phyloP scores from a whole-genome alignment of 2,329 filamentous ascomycete species.

The Penicillium brevicompactum region DNA sequence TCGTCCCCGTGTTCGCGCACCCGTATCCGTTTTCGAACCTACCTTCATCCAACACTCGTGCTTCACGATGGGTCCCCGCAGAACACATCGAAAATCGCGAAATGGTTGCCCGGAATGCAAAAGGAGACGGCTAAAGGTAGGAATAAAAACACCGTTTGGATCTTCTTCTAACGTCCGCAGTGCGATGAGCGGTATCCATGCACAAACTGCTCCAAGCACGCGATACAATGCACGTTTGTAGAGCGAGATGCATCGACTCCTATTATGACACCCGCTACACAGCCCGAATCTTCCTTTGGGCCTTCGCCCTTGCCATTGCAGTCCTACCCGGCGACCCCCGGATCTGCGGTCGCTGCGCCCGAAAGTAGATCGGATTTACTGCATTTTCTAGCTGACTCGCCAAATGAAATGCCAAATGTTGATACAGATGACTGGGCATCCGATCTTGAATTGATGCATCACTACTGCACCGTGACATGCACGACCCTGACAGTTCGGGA shows the following conservation, averaged over 20 bases:
- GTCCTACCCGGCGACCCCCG: constrained; percentile 6
- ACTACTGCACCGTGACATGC: constrained; percentile 41
- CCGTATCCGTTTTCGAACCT: constrained; percentile 21
- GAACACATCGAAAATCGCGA: constrained; percentile 30
- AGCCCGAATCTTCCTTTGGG: not conserved
- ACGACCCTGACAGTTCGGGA: constrained; percentile 18
- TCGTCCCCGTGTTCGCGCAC: constrained; percentile 17
- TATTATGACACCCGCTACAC: constrained; percentile 3
- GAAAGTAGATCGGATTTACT: constrained; percentile 13
- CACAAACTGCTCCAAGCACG: constrained; percentile 28
- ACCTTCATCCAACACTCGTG: not conserved
- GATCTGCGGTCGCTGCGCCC: constrained; percentile 3
- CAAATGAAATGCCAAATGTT: not conserved
- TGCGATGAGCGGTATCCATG: constrained; percentile 32
- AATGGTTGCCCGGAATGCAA: constrained; percentile 33
- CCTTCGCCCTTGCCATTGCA: constrained; percentile 1
- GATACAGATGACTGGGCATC: constrained; percentile 22
- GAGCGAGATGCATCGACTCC: constrained; percentile 2
- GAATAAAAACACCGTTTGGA: not conserved
- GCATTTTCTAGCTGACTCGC: constrained; percentile 7
- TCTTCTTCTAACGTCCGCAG: constrained; percentile 12
- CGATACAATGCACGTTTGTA: constrained; percentile 23
- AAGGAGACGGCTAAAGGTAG: constrained; percentile 25
- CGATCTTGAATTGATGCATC: constrained; percentile 47
- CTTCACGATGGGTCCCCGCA: constrained; percentile 24